Base-by-base conservation (phyloP, 2,329 filamentous ascomycete genomes). In the Aspergillus floridensis region DNA sequence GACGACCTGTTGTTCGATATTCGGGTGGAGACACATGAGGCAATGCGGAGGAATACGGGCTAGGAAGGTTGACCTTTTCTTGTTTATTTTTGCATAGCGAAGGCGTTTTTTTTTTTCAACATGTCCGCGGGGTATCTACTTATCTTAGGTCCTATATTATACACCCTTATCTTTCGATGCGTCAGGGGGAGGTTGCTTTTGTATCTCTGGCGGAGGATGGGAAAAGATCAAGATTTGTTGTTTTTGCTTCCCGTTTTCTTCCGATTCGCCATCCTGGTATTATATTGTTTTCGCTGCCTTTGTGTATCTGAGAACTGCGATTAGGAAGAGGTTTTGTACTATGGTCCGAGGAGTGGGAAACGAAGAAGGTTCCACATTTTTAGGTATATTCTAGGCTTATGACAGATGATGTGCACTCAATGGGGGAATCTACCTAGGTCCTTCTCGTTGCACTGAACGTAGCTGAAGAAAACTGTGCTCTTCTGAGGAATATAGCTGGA, bases 1-100 rank as follows among this genome's bases (percentile, higher is more conserved):
- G 91, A 95, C 69, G 88, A 93, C 70, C 78, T 91, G 67, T 81
- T 95, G 70, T 91, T 93, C 79, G 89, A 93, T 72, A 85, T 93
- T 64, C 88, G 90, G 73, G 82, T 84, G 63, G 86, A 89, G 72
- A 81, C 93, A 54, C 90, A 89, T 72, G 85, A 88, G 58, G 91
- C 90, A 16, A 87, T 87, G 67, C 80, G 80, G 67, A 82, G 89
- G 62, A 65, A 73, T 61, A 66, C 56, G 11, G 57, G 38, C 44
- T 63, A 22, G 22, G 53, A 58, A 56, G 8, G 21, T 19, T 58
- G 52, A 54, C 53, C 29, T 44, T 53, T 54, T 29, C 31, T 55
- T 65, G 63, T 63, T 65, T 24, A 32, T 56, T 65, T 63, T 63
- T 66, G 72, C 72, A 74, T 74, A 74, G 72, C 72, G 72, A 69